phyloP scores from a whole-genome alignment of 2,329 filamentous ascomycete genomes.

The Neonectria punicea region DNA sequence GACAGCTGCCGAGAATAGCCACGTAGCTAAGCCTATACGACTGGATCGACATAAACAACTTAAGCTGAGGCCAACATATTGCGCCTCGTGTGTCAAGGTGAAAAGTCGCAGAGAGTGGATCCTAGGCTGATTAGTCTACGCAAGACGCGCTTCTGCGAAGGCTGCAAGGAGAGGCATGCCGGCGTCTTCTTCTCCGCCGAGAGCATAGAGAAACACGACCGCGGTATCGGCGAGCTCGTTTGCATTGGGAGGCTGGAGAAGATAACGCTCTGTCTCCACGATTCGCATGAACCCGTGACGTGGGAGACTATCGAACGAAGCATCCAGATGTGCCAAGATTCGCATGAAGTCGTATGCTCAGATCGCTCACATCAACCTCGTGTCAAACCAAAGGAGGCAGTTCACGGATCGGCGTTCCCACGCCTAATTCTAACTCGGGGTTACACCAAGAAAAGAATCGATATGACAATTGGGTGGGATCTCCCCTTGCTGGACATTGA shows the following conservation, averaged over 20 bases:
- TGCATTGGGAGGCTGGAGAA: conserved; percentile 1
- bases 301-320: conserved; percentile 2
- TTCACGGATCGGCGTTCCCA: not conserved
- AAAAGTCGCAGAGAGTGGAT: not conserved
- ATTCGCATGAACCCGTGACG: not conserved
- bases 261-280: conserved; percentile 1
- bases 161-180: conserved; percentile 1
- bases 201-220: not conserved
- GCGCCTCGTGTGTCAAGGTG: not conserved
- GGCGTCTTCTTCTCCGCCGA: not conserved
- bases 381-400: not conserved
- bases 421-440: not conserved
- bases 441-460: not conserved
- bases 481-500: conserved; percentile 2
- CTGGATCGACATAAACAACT: not conserved
- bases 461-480: not conserved
- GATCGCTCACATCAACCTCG: conserved; percentile 4
- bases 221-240: not conserved
- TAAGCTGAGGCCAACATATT: not conserved
- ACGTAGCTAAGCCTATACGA: not conserved
- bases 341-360: not conserved
- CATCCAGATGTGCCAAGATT: not conserved
- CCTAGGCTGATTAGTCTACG: not conserved
- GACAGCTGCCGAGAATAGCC: not conserved
- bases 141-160: conserved; percentile 5